Evolutionary conservation across 2,329 filamentous ascomycete genomes (phyloP).

Genomic region (Polychaeton citri): DNA sequence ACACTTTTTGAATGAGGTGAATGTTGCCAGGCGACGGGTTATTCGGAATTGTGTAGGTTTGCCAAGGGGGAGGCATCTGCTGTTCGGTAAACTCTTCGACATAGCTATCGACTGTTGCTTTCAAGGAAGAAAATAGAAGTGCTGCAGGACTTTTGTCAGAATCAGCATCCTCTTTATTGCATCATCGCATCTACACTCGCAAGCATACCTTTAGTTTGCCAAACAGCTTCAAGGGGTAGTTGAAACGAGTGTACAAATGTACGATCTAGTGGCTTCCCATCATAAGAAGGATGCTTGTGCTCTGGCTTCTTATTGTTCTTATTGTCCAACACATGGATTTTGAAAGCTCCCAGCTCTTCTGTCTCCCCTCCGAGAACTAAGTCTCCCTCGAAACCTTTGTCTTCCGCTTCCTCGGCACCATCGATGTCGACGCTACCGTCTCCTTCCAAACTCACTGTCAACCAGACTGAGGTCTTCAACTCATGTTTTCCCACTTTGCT

Average conservation of each 20-base stretch:
- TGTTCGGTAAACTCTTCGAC: constrained; percentile 47
- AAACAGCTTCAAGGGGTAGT: constrained; percentile 55
- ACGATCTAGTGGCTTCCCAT: constrained; percentile 58
- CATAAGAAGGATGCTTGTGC: constrained; percentile 48
- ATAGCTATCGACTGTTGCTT: constrained; percentile 47
- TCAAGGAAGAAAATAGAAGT: constrained; percentile 50
- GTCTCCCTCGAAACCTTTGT: constrained; percentile 45
- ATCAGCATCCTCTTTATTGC: no score
- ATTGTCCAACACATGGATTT: constrained; percentile 62
- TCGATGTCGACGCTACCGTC: constrained; percentile 51
- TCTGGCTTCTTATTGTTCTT: constrained; percentile 42
- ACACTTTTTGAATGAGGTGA: constrained; percentile 83
- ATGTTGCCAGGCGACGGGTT: constrained; percentile 59
- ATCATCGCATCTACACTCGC: no score
- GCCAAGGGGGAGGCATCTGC: constrained; percentile 66
- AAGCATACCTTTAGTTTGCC: constrained; percentile 60
- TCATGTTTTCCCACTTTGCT: constrained; percentile 24
- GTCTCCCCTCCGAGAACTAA: constrained; percentile 61
- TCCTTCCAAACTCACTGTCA: constrained; percentile 73
- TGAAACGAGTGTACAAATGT: constrained; percentile 63
- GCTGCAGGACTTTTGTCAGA: no score
- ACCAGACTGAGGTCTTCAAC: constrained; percentile 64
- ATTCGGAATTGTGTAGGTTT: constrained; percentile 69
- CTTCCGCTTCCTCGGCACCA: constrained; percentile 38
- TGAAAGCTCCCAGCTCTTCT: constrained; percentile 62